phyloP scores from a whole-genome alignment of 2,329 filamentous ascomycete species.

The Calonectria crousiana region DNA sequence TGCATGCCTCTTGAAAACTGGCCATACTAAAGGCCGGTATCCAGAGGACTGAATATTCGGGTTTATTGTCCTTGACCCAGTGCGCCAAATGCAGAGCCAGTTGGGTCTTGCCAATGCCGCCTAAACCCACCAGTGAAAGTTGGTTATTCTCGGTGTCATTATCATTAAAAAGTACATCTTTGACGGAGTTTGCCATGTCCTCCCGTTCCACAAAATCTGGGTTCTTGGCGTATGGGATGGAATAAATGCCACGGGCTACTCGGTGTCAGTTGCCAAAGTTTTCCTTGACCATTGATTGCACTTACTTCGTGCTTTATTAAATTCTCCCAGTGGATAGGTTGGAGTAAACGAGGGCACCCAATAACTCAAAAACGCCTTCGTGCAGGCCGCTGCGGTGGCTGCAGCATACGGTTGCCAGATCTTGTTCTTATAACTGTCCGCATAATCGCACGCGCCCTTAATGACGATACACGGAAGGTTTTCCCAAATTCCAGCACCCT shows the following conservation, averaged over 20 bases:
- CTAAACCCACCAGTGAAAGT: conserved; percentile 27
- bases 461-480: conserved; percentile 50
- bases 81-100: conserved; percentile 25
- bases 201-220: neutral
- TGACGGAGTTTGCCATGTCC: neutral
- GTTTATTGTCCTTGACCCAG: conserved; percentile 48
- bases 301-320: neutral
- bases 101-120: conserved; percentile 32
- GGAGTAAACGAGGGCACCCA: neutral
- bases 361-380: conserved; percentile 21
- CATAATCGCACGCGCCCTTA: conserved; percentile 54
- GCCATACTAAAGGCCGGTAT: conserved; percentile 53
- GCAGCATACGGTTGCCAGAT: conserved; percentile 32
- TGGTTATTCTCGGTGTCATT: neutral
- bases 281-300: neutral
- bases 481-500: conserved; percentile 48
- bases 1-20: conserved; percentile 55
- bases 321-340: neutral
- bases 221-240: conserved; percentile 41
- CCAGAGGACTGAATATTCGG: conserved; percentile 58
- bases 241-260: neutral
- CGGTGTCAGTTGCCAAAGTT: neutral
- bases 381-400: conserved; percentile 25
- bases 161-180: neutral
- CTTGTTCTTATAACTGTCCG: conserved; percentile 52